A percentile compares a stretch with the other conserved stretches of the same genome.
Evolutionary conservation across 805 yeast species (phyloP).

Genomic region (Ogataea polymorpha): DNA sequence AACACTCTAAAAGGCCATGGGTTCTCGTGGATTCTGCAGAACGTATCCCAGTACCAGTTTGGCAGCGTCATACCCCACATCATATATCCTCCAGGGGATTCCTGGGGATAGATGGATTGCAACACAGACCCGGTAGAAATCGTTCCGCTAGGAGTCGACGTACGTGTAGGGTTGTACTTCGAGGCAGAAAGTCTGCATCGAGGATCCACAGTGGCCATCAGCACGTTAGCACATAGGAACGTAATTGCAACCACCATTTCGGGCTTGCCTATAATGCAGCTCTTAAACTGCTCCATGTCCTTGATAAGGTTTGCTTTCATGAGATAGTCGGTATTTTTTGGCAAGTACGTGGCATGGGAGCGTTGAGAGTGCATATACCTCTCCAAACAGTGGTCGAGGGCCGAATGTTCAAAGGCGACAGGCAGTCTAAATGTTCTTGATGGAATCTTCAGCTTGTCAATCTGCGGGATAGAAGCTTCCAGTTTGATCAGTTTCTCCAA

Average conservation of each 20-base stretch:
- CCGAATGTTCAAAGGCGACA: slow-evolving; percentile 91
- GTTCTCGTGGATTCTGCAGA: slow-evolving; percentile 43
- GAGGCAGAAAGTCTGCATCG: slow-evolving; percentile 89
- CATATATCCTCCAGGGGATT: slow-evolving; percentile 98
- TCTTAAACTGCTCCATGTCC: slow-evolving; percentile 71
- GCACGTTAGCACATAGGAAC: slow-evolving; percentile 95
- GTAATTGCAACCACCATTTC: slow-evolving; percentile 94
- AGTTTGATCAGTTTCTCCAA: slow-evolving; percentile 63
- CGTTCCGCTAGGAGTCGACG: slow-evolving; percentile 93
- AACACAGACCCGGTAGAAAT: slow-evolving; percentile 98
- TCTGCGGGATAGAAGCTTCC: slow-evolving; percentile 69
- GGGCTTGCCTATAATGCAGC: slow-evolving; percentile 84
- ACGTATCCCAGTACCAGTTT: slow-evolving; percentile 89
- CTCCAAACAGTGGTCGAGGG: slow-evolving; percentile 81
- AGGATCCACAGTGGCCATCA: slow-evolving; percentile 97
- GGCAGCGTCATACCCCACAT: slow-evolving; percentile 95
- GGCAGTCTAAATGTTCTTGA: slow-evolving; percentile 84
- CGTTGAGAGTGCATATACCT: slow-evolving; percentile 93
- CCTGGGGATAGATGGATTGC: slow-evolving; percentile 97
- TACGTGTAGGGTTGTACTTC: slow-evolving; percentile 93
- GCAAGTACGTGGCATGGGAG: slow-evolving; percentile 93
- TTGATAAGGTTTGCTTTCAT: slow-evolving; percentile 80
- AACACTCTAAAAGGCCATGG: slow-evolving; percentile 94
- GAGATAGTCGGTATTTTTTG: slow-evolving; percentile 93
- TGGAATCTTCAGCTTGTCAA: slow-evolving; percentile 78